Evolutionary conservation across 441 rosid genomes (phyloP).

Genomic region (Aleurites moluccanus): DNA sequence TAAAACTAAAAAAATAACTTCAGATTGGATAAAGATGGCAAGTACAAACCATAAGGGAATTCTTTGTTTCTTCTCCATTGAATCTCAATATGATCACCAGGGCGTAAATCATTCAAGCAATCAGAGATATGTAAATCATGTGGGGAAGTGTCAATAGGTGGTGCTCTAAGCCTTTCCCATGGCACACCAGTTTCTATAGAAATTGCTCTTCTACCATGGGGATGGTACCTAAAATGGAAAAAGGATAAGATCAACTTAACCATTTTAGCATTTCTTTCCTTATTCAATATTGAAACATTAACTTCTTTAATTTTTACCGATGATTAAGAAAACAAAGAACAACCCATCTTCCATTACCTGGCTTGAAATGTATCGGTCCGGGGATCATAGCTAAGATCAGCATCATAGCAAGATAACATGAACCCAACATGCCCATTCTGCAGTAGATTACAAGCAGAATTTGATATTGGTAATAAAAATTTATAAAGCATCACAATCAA

Average conservation of each 20-base stretch:
- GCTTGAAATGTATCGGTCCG: constrained; percentile 77
- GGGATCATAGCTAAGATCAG: constrained; percentile 78
- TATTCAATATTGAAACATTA: neutral
- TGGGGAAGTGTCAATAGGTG: constrained; percentile 62
- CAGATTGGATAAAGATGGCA: neutral
- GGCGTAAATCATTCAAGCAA: constrained; percentile 65
- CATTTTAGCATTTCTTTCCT: neutral
- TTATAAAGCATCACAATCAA: neutral
- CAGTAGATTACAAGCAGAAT: constrained; percentile 17
- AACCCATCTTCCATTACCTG: constrained; percentile 48
- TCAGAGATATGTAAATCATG: constrained; percentile 63
- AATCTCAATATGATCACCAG: constrained; percentile 88
- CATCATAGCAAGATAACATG: constrained; percentile 97
- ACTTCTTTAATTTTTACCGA: neutral
- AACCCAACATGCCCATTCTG: constrained; percentile 94
- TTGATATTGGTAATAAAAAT: neutral
- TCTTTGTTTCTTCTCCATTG: constrained; percentile 97
- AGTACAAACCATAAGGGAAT: constrained; percentile 75
- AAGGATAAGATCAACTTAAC: constrained; percentile 5
- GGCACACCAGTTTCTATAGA: constrained; percentile 64
- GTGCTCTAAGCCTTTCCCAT: constrained; percentile 81
- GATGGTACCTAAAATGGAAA: constrained; percentile 60
- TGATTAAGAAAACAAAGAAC: constrained; percentile 1
- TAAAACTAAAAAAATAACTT: neutral
- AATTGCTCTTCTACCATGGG: constrained; percentile 78